Base-by-base conservation (phyloP, 225 moss, liverwort and hornwort species). In the Antitrichia curtipendula region DNA sequence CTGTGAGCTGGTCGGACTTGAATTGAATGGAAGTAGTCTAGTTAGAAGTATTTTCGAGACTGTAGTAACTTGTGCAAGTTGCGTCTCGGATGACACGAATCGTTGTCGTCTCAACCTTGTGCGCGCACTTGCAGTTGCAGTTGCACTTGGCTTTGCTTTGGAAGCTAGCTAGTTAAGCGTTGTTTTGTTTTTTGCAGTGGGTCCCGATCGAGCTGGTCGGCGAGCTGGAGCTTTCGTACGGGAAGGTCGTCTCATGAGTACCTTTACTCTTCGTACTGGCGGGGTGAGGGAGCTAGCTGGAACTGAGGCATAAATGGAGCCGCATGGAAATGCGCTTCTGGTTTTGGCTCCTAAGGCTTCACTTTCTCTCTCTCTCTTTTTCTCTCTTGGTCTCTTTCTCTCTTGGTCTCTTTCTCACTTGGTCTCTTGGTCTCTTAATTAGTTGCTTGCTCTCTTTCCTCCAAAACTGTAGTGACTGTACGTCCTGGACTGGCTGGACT, bases 211-310 rank as follows among this genome's bases (percentile, higher is more conserved):
- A 74, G 82, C 82, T 88, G 82, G 88, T 82, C 82, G 82, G 88
- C 88, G 75, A 88, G 82, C 88, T 88, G 83, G 83, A 65, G 88
- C 83, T 83, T 63, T 87, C 36, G 87, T 87, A 82, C 87, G 73
- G 87, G 63, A 87, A 82, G 76, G 88, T 83, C 83, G 88, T 88
- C 88, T 80, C 70, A 80, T 80, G 49, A 86, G 86, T 86, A 86
- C 82, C 76, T 75, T 83, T 66, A 50, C 68, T 40, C 60, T 71
- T 78, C 66, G 82, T 83, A 82, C 83, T n/a, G 66, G 29, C n/a
- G 82, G 38, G 73, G 15, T 63, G 73, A 82, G 65, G 65, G 62
- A 34, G 81, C 63, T 88, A 88, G 88, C 83, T 88, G 83, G 52
- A 61, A 18, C 22, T 43, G 45, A 47, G 84, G 88, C 84, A 88